phyloP scores from a whole-genome alignment of 306 rosid genomes.

The Hylodesmum podocarpum region DNA sequence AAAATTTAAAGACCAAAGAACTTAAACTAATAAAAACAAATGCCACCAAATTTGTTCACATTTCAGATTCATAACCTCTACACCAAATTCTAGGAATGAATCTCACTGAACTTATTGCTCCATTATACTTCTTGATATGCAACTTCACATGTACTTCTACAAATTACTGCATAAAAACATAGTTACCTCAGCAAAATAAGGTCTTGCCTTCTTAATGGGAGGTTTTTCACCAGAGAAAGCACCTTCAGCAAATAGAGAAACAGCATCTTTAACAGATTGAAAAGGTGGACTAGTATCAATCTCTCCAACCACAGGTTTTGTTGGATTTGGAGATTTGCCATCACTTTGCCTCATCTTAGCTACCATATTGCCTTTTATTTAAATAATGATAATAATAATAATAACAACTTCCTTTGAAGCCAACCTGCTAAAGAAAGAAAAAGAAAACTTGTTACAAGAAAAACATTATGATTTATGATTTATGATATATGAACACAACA shows the following conservation, averaged over 20 bases:
- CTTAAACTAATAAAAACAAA: not conserved
- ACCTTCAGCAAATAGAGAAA: constrained; percentile 65
- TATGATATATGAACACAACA: not conserved
- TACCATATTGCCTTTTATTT: constrained; percentile 44
- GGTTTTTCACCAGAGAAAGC: constrained; percentile 66
- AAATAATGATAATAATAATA: not conserved
- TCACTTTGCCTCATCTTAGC: constrained; percentile 46
- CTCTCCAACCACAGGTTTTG: constrained; percentile 62
- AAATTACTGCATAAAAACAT: not conserved
- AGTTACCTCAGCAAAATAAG: constrained; percentile 69
- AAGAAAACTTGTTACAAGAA: not conserved
- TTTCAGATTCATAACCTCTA: not conserved
- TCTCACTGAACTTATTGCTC: not conserved
- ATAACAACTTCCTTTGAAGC: not conserved
- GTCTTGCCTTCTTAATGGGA: constrained; percentile 53
- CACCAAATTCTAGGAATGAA: not conserved
- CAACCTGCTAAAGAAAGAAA: constrained; percentile 25
- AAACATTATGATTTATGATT: no score
- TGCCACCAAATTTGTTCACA: not conserved
- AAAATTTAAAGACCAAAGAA: not conserved
- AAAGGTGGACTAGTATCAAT: constrained; percentile 78
- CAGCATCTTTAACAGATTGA: constrained; percentile 84
- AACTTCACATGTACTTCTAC: not conserved
- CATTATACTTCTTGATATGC: not conserved
- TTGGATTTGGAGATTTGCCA: constrained; percentile 53